Evolutionary conservation across 2,329 filamentous ascomycete species (phyloP).

Genomic region (Paraphaeosphaeria minitans): DNA sequence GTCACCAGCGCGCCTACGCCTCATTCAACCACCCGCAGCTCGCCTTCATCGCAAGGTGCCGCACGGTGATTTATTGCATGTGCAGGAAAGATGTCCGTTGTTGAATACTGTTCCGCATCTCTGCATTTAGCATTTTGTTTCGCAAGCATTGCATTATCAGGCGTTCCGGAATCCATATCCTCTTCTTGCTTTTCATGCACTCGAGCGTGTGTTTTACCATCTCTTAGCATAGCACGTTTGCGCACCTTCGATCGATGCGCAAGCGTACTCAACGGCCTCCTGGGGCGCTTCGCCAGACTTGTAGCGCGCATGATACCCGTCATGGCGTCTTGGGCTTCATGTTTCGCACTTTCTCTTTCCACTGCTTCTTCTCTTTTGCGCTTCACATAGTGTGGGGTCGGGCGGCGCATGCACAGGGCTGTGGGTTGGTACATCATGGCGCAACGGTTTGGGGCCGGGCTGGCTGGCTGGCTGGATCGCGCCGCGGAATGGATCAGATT

Average conservation of each 20-base stretch:
- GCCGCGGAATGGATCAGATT: constrained; percentile 1
- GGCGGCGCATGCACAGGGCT: neutral
- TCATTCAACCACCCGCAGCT: constrained; percentile 36
- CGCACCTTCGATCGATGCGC: neutral
- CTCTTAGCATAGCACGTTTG: neutral
- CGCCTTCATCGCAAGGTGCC: constrained; percentile 39
- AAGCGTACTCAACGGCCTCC: neutral
- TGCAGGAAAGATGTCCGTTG: neutral
- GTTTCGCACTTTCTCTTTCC: neutral
- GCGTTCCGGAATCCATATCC: constrained; percentile 25
- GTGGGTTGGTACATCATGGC: neutral
- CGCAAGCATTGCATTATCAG: constrained; percentile 29
- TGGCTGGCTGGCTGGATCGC: neutral
- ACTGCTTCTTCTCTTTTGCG: neutral
- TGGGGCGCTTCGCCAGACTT: constrained; percentile 2
- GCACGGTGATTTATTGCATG: constrained; percentile 20
- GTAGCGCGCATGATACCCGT: constrained; percentile 15
- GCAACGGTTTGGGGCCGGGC: neutral
- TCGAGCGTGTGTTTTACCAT: constrained; percentile 2
- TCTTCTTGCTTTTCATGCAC: constrained; percentile 8
- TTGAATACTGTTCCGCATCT: constrained; percentile 5
- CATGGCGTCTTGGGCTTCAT: constrained; percentile 6
- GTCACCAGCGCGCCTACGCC: constrained; percentile 39
- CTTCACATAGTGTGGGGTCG: neutral
- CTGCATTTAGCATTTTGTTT: constrained; percentile 20